Conservation (phyloP, 768 basidiomycete genomes). For the Pleurotus sapidus region DNA sequence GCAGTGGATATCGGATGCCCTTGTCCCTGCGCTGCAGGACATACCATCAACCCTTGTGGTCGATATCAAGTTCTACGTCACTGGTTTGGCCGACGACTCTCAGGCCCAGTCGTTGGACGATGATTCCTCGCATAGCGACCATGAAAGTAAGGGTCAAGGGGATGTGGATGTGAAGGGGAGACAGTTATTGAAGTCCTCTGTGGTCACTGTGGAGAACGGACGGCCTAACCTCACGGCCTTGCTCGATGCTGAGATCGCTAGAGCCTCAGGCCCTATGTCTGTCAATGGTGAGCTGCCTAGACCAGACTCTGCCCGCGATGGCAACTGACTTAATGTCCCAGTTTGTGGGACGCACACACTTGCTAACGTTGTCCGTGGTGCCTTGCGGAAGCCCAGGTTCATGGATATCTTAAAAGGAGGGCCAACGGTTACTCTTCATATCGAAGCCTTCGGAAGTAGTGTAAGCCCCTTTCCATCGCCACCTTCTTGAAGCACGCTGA, state of each 20-base stretch:
- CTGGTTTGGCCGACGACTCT: slow-evolving; percentile 20
- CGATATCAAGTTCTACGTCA: slow-evolving; percentile 39
- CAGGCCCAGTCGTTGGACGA: slow-evolving; percentile 13
- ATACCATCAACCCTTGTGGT: slow-evolving; percentile 27
- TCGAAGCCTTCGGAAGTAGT: slow-evolving; percentile 30
- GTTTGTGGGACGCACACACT: slow-evolving; percentile 35
- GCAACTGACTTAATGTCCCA: too few relatives aligned
- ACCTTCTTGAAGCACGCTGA: too few relatives aligned
- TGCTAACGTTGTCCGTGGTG: slow-evolving; percentile 28
- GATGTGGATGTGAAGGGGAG: slow-evolving; percentile 9
- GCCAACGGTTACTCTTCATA: slow-evolving; percentile 29
- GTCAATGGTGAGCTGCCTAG: slow-evolving; percentile 32
- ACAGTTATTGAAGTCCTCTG: slow-evolving; percentile 19
- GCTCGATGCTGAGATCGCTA: slow-evolving; percentile 32
- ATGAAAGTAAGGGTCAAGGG: slow-evolving; percentile 13
- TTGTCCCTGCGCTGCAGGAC: slow-evolving; percentile 27
- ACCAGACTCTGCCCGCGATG: not conserved
- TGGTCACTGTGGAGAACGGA: slow-evolving; percentile 28
- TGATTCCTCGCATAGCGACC: slow-evolving; percentile 15
- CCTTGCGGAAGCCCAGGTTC: slow-evolving; percentile 28
- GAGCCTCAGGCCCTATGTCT: slow-evolving; percentile 28
- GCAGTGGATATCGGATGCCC: slow-evolving; percentile 41
- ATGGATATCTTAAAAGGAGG: slow-evolving; percentile 30
- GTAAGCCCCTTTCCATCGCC: not conserved
- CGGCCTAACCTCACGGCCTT: slow-evolving; percentile 40